Evolutionary conservation across 2,329 filamentous ascomycete species (phyloP), one percentile per base, ranked within the genome.

Genomic region (Venturia effusa): DNA sequence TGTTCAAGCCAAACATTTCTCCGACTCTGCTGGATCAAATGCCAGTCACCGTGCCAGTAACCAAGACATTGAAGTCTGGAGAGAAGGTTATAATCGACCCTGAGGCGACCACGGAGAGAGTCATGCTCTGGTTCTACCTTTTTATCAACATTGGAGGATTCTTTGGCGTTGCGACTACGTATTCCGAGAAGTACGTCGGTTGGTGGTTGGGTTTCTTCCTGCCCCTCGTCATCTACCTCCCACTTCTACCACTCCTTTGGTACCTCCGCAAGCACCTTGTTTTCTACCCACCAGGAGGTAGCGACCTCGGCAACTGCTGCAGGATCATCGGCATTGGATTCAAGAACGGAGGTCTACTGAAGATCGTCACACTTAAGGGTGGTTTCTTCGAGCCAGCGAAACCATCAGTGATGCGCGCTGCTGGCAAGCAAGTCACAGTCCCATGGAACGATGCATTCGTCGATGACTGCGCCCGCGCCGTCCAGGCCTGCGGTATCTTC

Each of bases 81-180:
- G 78, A 80, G 66, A 74, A 73, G 64, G 77, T 79, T 41, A 75
- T 81, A 37, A 75, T 80, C 19, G 79, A 81, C 61, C 79, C 78
- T 0, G 78, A 79, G 66, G 71, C 73, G 1, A 80, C 78, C 0
- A 71, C 77, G 1, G 73, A 72, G 30, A 69, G 74, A 5, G 70
- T 72, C 7, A 71, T 73, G 69, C 67, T 76, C 0, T 66, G 72
- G 27, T 77, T 76, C 65, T 77, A 76, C 45, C 67, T 68, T 0
- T 61, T 70, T 17, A 59, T 68, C 61, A 70, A 70, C 61, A 65
- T 75, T 1, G 74, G 74, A 30, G 73, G 72, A 11, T 72, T 75
- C 64, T 72, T 69, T 64, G 69, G 68, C 64, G 66, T 78, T 22
- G 72, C 75, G 10, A 76, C 75, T 4, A 71, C 73, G 0, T 80